Evolutionary conservation across 75 land plant genomes (phyloP), one percentile per base, ranked within the genome.

Genomic region (Ceratopteris richardii): DNA sequence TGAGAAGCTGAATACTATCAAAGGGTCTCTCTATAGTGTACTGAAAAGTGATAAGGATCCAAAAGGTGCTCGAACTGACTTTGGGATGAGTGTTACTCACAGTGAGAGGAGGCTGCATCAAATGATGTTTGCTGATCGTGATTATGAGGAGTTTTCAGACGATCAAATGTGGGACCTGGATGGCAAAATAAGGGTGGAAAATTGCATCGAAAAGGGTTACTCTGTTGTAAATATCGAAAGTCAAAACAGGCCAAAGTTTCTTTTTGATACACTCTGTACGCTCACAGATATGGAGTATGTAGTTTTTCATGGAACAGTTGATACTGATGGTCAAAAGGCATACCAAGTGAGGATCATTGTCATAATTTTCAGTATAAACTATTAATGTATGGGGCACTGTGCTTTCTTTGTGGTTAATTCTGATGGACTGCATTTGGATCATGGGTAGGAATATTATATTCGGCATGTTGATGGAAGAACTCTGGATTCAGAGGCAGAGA

Each of bases 211-310:
- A 40, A 80, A 76, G 65, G 80, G 78, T 6, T 88, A 88, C 47
- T 92, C 89, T 16, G 70, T 92, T 31, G 80, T 92, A 41, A 92
- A 54, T 17, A 56, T 92, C 0, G 66, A 75, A 31, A 80, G 84
- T 59, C 73, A 65, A 40, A 87, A 92, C 53, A 63, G 95, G 66
- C 74, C 83, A 0, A 85, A 84, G 75, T 80, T 92, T 23, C 61
- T 92, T 66, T 88, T 88, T 57, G 98, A 92, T 48, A 85, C 76
- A 1, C 82, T 92, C 11, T 92, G 95, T 56, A 88, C 95, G 2
- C 69, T 92, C 31, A 88, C 95, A 26, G 95, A 92, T 57, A 76
- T 92, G 95, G 77, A 85, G 52, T 92, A 85, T 72, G 81, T 85
- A 29, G 74, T 92, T 19, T 85, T 85, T 51, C 95, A 92, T 73